Evolutionary conservation across 129 eudicot species (phyloP).

Genomic region (Gnaphalium uliginosum): DNA sequence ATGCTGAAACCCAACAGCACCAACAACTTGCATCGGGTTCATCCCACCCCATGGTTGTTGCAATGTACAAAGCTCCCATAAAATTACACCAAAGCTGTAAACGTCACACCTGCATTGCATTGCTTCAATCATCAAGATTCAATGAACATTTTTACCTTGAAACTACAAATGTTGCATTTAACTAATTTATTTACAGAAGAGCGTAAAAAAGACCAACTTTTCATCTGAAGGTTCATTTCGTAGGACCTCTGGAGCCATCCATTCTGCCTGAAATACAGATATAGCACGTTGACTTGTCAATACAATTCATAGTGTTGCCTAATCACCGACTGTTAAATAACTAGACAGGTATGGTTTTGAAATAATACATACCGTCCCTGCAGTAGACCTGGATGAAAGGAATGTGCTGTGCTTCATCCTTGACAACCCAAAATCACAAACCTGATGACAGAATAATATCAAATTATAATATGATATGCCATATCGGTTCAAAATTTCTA

Average conservation of each 20-base stretch:
- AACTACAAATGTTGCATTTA: not conserved
- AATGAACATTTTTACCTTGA: not conserved
- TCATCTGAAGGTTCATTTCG: constrained; percentile 93
- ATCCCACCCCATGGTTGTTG: constrained; percentile 97
- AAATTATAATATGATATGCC: constrained; percentile 15
- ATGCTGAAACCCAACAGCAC: constrained; percentile 98
- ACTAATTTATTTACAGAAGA: constrained; percentile 6
- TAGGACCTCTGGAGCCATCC: constrained; percentile 98
- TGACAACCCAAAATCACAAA: constrained; percentile 95
- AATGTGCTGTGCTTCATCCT: constrained; percentile 90
- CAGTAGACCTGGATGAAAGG: constrained; percentile 90
- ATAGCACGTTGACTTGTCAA: constrained; percentile 22
- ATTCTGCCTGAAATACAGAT: constrained; percentile 76
- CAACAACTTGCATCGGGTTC: constrained; percentile 99
- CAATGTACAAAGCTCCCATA: constrained; percentile 94
- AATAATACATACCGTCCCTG: constrained; percentile 79
- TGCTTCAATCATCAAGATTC: not conserved
- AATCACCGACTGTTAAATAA: constrained; percentile 6
- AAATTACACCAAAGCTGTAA: constrained; percentile 83
- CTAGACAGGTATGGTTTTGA: not conserved
- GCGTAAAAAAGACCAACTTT: constrained; percentile 52
- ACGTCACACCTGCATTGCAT: constrained; percentile 73
- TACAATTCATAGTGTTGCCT: constrained; percentile 3
- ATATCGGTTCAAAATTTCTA: not conserved
- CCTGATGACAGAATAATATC: constrained; percentile 47